These are phyloP conservation scores for Paecilomyces niveus DNA, from an alignment of 2,329 filamentous ascomycete genomes.

Conservation along the genomic window DNA sequence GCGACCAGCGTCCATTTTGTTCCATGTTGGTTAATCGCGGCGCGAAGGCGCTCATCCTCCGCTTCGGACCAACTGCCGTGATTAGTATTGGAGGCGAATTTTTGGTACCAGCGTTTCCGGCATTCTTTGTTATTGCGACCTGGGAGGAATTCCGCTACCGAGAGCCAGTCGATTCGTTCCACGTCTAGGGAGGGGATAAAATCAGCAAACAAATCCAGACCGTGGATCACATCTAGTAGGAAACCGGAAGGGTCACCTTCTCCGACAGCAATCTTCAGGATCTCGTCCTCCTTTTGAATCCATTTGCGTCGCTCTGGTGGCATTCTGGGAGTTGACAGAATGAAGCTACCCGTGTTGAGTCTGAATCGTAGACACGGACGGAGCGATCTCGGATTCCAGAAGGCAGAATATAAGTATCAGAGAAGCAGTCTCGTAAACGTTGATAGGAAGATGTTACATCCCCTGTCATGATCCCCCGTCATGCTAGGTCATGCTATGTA, in stretches of 20 bases:
- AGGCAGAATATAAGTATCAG: background rate
- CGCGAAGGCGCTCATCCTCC: constrained; percentile 6
- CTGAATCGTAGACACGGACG: background rate
- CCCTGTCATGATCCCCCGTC: background rate
- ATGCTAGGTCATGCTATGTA: background rate
- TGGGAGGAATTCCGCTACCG: constrained; percentile 6
- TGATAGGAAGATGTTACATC: background rate
- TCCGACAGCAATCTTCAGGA: background rate
- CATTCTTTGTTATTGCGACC: constrained; percentile 9
- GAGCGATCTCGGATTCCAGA: background rate
- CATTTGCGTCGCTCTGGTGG: background rate
- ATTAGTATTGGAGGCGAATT: constrained; percentile 7
- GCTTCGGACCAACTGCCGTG: constrained; percentile 6
- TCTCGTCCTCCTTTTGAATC: background rate
- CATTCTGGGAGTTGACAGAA: background rate
- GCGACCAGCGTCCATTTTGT: constrained; percentile 9
- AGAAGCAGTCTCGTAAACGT: background rate
- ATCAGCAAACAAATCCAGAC: background rate
- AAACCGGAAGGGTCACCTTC: background rate
- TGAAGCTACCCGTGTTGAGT: no score
- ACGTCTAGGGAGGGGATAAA: constrained; percentile 2
- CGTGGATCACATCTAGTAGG: background rate
- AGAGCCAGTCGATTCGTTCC: constrained; percentile 8
- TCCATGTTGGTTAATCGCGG: constrained; percentile 7
- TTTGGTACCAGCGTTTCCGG: constrained; percentile 9